Base-by-base conservation (phyloP, 371 early-diverging fungal genomes). In the Apophysomyces elegans region DNA sequence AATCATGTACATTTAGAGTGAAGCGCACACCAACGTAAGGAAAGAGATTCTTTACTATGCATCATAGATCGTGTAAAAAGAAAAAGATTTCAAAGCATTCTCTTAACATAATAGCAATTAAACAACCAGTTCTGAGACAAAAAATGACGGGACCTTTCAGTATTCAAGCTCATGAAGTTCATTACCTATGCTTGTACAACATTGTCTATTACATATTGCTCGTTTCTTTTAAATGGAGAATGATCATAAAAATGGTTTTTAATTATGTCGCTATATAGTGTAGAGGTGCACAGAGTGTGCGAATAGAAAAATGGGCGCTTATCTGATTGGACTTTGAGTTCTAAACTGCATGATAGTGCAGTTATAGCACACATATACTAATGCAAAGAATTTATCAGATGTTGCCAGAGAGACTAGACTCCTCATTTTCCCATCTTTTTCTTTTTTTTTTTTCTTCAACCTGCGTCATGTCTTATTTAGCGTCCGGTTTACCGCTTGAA, bases 1-100 rank as follows among this genome's bases (percentile, higher is more conserved):
- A 54, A 63, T 36, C 44, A 39, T 59, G 41, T 59, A 59, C 18
- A 59, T 59, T 59, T 62, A 45, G 47, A 45, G 7, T 62, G 46
- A 26, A 26, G 32, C 32, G 32, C 32, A 26, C 32, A 1, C 32
- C 32, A 26, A 26, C 2, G 32, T 26, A 26, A 26, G 32, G 32
- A 26, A 26, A 26, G 32, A 26, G 32, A 26, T 26, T 2, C 13
- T 45, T 45, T 45, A 18, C 16, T 45, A 45, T 13, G 16, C 16
- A 45, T 26, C 32, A 26, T 26, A 26, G 32, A 26, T 26, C 32
- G 32, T 26, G 32, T 26, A 26, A 26, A 26, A 26, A 26, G 32
- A 26, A 26, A 26, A 1, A 26, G 32, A 26, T 26, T 26, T 26
- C 32, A 26, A 26, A 26, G 32, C 32, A 26, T 26, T 26, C 32